phyloP scores from a whole-genome alignment of 2,329 filamentous ascomycete species.

The Fusarium sublunatum region DNA sequence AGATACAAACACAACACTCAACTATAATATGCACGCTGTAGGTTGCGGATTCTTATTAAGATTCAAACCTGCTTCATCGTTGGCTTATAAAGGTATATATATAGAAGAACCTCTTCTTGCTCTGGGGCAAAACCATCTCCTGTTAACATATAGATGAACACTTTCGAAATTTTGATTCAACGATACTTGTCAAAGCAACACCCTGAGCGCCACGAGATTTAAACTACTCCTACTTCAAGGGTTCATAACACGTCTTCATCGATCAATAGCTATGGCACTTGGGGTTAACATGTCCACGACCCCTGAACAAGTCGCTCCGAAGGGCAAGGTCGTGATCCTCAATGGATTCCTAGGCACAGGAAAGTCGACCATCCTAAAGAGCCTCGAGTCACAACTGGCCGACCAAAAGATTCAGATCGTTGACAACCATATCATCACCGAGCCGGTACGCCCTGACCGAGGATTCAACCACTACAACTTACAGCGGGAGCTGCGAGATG shows the following conservation, averaged over 20 bases:
- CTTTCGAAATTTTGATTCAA: background rate
- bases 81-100: background rate
- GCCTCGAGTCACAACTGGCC: background rate
- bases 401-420: constrained; percentile 3
- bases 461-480: constrained; percentile 2
- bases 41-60: background rate
- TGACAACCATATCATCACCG: constrained; percentile 21
- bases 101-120: background rate
- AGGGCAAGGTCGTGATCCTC: constrained; percentile 27
- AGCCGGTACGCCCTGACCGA: constrained; percentile 1
- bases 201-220: background rate
- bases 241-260: background rate
- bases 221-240: background rate
- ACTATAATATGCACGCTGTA: background rate
- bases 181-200: background rate
- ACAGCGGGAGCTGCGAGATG: constrained; percentile 6
- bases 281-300: background rate
- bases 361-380: constrained; percentile 9
- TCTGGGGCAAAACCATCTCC: too few species aligned
- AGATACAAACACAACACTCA: background rate
- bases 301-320: background rate
- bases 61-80: background rate
- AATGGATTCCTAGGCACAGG: constrained; percentile 15
- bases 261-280: background rate
- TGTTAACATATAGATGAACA: background rate